Conservation (phyloP, 805 yeast genomes). For the Candida sanyiensis region DNA sequence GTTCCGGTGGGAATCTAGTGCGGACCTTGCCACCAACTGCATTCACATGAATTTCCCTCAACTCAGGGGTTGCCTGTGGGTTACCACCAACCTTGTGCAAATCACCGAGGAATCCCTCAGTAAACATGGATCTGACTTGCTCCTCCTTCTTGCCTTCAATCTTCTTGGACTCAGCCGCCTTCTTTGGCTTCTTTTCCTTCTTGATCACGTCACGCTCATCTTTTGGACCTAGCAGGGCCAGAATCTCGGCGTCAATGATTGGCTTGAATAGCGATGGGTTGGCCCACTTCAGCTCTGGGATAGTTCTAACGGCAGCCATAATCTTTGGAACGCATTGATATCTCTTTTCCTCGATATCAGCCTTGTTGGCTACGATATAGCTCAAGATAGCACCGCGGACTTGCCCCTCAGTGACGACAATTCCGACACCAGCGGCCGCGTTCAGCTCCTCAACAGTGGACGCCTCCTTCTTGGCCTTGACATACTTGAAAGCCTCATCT, state of each 20-base stretch:
- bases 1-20: constrained; percentile 98
- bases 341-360: constrained; percentile 61
- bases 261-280: constrained; percentile 84
- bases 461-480: constrained; percentile 43
- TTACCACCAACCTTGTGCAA: constrained; percentile 94
- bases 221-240: constrained; percentile 80
- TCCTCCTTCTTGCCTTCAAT: constrained; percentile 11
- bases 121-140: constrained; percentile 68
- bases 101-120: constrained; percentile 93
- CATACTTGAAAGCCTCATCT: constrained; percentile 72
- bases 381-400: constrained; percentile 51
- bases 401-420: constrained; percentile 60
- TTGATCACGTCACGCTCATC: constrained; percentile 87
- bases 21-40: constrained; percentile 77
- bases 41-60: constrained; percentile 73
- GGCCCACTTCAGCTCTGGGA: constrained; percentile 87
- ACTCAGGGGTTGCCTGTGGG: constrained; percentile 83
- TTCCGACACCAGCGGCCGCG: constrained; percentile 74
- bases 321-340: constrained; percentile 74
- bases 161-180: constrained; percentile 24
- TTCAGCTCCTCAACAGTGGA: constrained; percentile 50
- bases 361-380: constrained; percentile 55
- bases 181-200: constrained; percentile 64
- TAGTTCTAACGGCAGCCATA: constrained; percentile 67
- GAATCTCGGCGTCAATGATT: constrained; percentile 70